Base-by-base conservation (phyloP, 2,329 filamentous ascomycete species). In the Leptographium flavum region DNA sequence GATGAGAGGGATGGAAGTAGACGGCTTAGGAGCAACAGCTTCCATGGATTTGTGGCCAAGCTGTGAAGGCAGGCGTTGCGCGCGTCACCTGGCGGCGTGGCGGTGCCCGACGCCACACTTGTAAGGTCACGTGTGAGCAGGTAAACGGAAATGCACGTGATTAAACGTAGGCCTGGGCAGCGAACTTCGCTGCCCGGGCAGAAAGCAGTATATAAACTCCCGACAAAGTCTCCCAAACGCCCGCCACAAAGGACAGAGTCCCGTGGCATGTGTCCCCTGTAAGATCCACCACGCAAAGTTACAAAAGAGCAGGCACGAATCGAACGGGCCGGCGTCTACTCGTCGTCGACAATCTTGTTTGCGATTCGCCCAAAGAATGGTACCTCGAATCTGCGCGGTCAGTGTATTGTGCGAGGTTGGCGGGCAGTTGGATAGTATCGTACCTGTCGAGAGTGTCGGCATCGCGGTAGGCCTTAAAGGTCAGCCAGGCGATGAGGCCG, bases 321-420 rank as follows among this genome's bases (percentile, higher is more conserved):
- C 3, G 15, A 35, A 6, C 5, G 9, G 15, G n/a, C 30, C 30
- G 11, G 11, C 30, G 11, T n/a, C 53, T 54, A 63, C 53, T 95
- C 92, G 58, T 94, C 85, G 57, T 95, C 90, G 47, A 96, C 72
- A 58, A 95, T 90, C 23, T 83, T 83, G 63, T 82, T 94, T 37
- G 92, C 92, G 54, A 95, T 67, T 36, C 71, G 71, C 5, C 92
- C 92, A 56, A 96, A 82, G 57, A 94, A 78, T 0, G 90, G 90
- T 2, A 95, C 73, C 62, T 96, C 88, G 50, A 81, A 93, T 59
- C 90, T 77, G 41, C 10, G 15, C 53, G 60, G 45, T 55, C 36
- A 53, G 21, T 5, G 19, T n/a, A 7, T 2, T 14, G 14, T 23
- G 5, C 9, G 19, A 42, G 32, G 5, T 43, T 40, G 19, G 15